phyloP scores from a whole-genome alignment of 1,284 basidiomycete species.

The Trichosporon inkin region DNA sequence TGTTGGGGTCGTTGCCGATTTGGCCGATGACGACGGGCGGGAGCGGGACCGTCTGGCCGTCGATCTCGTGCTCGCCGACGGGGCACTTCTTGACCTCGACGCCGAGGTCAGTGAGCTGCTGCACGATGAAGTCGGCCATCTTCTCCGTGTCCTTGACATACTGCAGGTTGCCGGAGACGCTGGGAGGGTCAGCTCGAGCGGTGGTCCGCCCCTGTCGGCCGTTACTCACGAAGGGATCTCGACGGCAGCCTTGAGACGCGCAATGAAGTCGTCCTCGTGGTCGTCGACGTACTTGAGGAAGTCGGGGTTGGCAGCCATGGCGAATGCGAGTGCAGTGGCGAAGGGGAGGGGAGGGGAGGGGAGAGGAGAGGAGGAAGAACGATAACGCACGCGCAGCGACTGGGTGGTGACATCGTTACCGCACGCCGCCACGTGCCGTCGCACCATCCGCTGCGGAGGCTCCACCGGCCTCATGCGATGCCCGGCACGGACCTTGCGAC shows the following conservation, averaged over 20 bases:
- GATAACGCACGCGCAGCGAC: neutral
- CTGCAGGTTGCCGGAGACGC: conserved; percentile 51
- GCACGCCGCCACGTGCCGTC: conserved; percentile 1
- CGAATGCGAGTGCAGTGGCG: conserved; percentile 10
- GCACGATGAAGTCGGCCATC: conserved; percentile 77
- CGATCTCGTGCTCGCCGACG: conserved; percentile 77
- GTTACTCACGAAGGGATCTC: conserved; percentile 72
- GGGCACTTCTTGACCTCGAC: conserved; percentile 68
- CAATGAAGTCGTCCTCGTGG: conserved; percentile 69
- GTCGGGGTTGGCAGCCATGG: conserved; percentile 52
- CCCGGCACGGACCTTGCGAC: neutral
- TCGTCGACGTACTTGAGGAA: conserved; percentile 65
- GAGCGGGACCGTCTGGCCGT: conserved; percentile 67
- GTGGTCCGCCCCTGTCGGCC: neutral
- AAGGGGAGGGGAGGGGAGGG: conserved; percentile 7
- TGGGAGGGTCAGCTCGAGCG: conserved; percentile 20
- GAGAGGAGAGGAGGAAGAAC: neutral
- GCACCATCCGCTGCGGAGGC: neutral
- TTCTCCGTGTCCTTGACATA: conserved; percentile 68
- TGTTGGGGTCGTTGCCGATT: conserved; percentile 74
- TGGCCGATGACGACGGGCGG: conserved; percentile 84
- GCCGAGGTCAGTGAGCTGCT: conserved; percentile 67
- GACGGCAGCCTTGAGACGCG: conserved; percentile 75
- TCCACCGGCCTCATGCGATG: conserved; percentile 4
- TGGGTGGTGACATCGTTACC: conserved; percentile 6